Conservation (phyloP, 108 stramenopile species). For the Tribonema minus region DNA sequence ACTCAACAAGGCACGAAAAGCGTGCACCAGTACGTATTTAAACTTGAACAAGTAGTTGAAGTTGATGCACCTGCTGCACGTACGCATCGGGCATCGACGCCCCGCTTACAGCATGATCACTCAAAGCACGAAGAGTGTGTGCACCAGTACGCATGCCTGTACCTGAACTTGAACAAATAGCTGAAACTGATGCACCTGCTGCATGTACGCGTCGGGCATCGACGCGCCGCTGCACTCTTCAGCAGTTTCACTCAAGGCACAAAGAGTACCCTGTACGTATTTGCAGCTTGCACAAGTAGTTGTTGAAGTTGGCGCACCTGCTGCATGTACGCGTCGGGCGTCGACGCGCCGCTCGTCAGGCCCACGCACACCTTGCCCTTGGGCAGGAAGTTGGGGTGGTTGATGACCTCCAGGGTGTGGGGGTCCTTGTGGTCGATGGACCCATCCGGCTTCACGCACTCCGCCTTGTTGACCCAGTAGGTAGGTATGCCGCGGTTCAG, state of each 20-base stretch:
- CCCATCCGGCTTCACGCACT: conserved; percentile 18
- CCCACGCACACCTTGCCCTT: conserved; percentile 71
- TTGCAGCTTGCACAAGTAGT: no score
- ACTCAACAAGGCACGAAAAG: neutral
- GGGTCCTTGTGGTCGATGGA: conserved; percentile 45
- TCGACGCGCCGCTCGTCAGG: conserved; percentile 92
- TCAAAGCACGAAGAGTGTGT: no score
- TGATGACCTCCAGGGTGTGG: conserved; percentile 66
- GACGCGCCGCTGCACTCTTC: no score
- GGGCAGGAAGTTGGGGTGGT: conserved; percentile 70
- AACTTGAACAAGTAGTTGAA: neutral
- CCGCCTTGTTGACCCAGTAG: conserved; percentile 78
- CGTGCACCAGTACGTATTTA: neutral
- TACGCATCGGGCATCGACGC: conserved; percentile 45
- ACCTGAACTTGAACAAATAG: no score
- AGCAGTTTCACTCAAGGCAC: no score
- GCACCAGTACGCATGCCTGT: no score
- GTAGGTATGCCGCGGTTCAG: conserved; percentile 70
- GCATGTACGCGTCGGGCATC: no score
- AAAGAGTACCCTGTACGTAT: no score
- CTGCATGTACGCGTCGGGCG: no score
- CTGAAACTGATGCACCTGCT: no score
- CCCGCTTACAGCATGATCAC: no score
- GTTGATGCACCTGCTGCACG: conserved; percentile 27
- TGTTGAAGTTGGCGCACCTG: no score